Percentiles rank a stretch among this genome's conserved stretches.
phyloP scores from a whole-genome alignment of 345 rosid species.

The Camelina laxa region DNA sequence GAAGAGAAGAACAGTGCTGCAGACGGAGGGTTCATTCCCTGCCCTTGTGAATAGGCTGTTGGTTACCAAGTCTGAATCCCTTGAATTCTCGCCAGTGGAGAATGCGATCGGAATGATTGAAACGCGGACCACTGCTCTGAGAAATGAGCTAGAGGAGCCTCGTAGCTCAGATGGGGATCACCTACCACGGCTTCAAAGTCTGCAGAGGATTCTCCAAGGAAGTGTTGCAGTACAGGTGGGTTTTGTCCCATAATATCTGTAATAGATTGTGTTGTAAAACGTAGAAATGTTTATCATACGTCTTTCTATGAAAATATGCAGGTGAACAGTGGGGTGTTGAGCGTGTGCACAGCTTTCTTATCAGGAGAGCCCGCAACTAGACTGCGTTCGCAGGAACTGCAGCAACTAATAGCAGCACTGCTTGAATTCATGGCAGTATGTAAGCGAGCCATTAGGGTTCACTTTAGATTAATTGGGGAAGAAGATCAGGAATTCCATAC shows the following conservation, averaged over 20 bases:
- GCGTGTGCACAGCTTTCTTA: constrained; percentile 97
- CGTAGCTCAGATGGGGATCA: constrained; percentile 99
- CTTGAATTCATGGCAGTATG: constrained; percentile 99
- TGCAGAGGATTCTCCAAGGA: constrained; percentile 99
- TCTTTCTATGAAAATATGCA: constrained; percentile 44
- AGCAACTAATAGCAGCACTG: constrained; percentile 95
- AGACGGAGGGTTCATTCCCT: constrained; percentile 96
- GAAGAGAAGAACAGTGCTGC: constrained; percentile 96
- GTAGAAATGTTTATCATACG: constrained; percentile 5
- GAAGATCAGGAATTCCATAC: constrained; percentile 99
- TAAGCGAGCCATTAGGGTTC: constrained; percentile 96
- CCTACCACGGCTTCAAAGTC: constrained; percentile 92
- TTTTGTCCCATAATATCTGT: not conserved
- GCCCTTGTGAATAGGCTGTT: constrained; percentile 91
- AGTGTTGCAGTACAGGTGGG: constrained; percentile 98
- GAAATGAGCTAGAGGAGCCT: constrained; percentile 98
- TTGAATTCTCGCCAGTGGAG: constrained; percentile 98
- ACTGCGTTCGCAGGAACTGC: constrained; percentile 91
- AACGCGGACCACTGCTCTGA: constrained; percentile 89
- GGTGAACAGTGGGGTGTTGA: constrained; percentile 98
- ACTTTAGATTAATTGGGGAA: constrained; percentile 89
- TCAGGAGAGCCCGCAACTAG: constrained; percentile 99
- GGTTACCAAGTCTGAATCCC: constrained; percentile 91
- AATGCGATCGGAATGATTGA: constrained; percentile 99
- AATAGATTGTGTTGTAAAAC: constrained; percentile 4